Conservation (phyloP, 345 rosid species). For the Combretum micranthum region DNA sequence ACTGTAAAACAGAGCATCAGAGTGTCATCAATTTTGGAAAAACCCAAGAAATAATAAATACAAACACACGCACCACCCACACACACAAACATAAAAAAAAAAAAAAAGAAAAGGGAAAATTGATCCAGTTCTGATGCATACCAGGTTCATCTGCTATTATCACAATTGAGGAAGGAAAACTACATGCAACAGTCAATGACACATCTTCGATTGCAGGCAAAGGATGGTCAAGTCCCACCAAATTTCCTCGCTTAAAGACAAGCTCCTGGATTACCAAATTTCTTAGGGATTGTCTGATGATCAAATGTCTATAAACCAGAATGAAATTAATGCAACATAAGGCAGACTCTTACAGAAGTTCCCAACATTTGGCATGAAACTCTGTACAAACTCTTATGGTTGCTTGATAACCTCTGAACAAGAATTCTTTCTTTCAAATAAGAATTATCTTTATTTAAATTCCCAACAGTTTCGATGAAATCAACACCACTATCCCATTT, state of each 20-base stretch:
- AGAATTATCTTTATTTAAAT: slow-evolving; percentile 29
- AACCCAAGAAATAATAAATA: slow-evolving; percentile 7
- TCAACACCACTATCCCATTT: slow-evolving; percentile 58
- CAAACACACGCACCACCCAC: no score
- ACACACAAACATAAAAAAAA: no score
- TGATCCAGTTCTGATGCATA: slow-evolving; percentile 13
- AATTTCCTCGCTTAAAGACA: slow-evolving; percentile 75
- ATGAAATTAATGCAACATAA: slow-evolving; percentile 2
- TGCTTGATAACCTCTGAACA: slow-evolving; percentile 33
- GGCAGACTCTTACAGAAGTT: slow-evolving; percentile 49
- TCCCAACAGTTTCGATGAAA: slow-evolving; percentile 49
- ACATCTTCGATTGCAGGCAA: slow-evolving; percentile 64
- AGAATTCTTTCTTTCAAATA: slow-evolving; percentile 32
- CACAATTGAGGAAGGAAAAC: slow-evolving; percentile 65
- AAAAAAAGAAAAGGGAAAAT: background rate
- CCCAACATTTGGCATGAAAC: slow-evolving; percentile 59
- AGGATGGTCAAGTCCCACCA: slow-evolving; percentile 74
- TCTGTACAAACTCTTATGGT: slow-evolving; percentile 41
- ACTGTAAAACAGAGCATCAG: slow-evolving; percentile 29
- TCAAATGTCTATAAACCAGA: background rate
- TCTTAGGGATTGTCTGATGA: slow-evolving; percentile 15
- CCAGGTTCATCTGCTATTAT: slow-evolving; percentile 87
- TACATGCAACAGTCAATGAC: slow-evolving; percentile 48
- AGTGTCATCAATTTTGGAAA: slow-evolving; percentile 3
- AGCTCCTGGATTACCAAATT: slow-evolving; percentile 36